Conservation (phyloP, 805 yeast genomes). For the Teunomyces stri region DNA sequence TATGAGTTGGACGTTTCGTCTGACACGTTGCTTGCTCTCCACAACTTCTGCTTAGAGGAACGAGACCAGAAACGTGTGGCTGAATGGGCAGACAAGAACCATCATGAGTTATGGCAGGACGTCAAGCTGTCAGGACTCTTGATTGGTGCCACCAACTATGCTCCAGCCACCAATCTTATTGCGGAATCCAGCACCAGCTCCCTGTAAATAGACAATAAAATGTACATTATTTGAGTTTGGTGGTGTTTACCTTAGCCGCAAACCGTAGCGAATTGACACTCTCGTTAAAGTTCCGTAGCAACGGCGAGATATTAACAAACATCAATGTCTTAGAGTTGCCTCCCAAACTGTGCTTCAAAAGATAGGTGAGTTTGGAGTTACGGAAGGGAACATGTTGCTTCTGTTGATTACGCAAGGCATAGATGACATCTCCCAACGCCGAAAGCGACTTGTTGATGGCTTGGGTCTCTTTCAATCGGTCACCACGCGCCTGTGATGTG, state of each 20-base stretch:
- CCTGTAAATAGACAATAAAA: constrained; percentile 3
- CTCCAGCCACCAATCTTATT: constrained; percentile 28
- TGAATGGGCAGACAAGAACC: constrained; percentile 31
- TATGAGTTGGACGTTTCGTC: constrained; percentile 44
- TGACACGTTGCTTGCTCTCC: constrained; percentile 46
- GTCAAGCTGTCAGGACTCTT: constrained; percentile 24
- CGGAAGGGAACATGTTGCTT: constrained; percentile 61
- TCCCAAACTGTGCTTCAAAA: constrained; percentile 77
- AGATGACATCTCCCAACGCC: constrained; percentile 85
- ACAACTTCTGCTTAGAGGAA: constrained; percentile 40
- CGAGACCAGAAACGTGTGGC: constrained; percentile 28
- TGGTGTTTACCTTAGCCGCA: constrained; percentile 77
- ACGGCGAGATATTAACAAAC: constrained; percentile 87
- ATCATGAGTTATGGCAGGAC: constrained; percentile 28
- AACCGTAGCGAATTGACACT: constrained; percentile 83
- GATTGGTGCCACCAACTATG: constrained; percentile 25
- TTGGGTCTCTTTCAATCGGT: constrained; percentile 80
- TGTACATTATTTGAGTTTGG: constrained; percentile 25
- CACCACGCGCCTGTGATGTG: constrained; percentile 75
- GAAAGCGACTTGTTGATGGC: constrained; percentile 86
- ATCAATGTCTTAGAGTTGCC: constrained; percentile 88
- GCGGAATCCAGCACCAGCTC: constrained; percentile 10
- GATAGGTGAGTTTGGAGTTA: constrained; percentile 73
- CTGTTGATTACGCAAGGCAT: constrained; percentile 50
- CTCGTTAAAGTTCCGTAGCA: constrained; percentile 60